Evolutionary conservation across 2,329 filamentous ascomycete species (phyloP).

Genomic region (Xenosphaeropsis pyriputrescens): DNA sequence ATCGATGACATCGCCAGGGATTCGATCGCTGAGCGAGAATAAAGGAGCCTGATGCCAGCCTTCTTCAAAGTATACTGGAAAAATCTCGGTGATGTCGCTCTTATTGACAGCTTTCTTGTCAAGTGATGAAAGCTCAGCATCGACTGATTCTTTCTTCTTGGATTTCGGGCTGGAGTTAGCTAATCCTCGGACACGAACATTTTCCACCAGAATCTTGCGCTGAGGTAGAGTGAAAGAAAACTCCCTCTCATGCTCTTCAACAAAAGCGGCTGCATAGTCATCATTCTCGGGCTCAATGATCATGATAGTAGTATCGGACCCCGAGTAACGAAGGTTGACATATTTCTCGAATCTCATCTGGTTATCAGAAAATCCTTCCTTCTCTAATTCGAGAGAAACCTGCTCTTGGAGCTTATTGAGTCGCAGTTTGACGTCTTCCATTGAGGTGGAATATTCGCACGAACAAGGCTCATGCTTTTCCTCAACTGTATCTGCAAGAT

Average conservation of each 20-base stretch:
- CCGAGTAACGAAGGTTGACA: slow-evolving; percentile 79
- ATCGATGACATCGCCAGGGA: slow-evolving; percentile 52
- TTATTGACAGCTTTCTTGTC: slow-evolving; percentile 38
- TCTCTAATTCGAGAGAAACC: slow-evolving; percentile 48
- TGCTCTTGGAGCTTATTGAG: slow-evolving; percentile 64
- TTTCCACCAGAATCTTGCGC: slow-evolving; percentile 74
- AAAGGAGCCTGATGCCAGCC: slow-evolving; percentile 5
- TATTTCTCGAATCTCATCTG: slow-evolving; percentile 81
- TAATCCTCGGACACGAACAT: slow-evolving; percentile 78
- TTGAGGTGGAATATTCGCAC: slow-evolving; percentile 33
- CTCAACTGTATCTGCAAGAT: slow-evolving; percentile 77
- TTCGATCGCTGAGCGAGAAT: slow-evolving; percentile 46
- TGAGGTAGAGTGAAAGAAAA: slow-evolving; percentile 78
- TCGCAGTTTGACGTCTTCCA: slow-evolving; percentile 46
- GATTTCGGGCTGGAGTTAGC: slow-evolving; percentile 77
- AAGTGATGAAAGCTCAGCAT: slow-evolving; percentile 60
- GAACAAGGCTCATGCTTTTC: slow-evolving; percentile 67
- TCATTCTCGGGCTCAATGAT: slow-evolving; percentile 58
- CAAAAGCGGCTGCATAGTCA: slow-evolving; percentile 61
- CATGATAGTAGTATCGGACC: slow-evolving; percentile 81
- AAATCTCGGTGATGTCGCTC: slow-evolving; percentile 5
- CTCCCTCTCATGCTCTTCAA: slow-evolving; percentile 74
- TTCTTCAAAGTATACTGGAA: neutral
- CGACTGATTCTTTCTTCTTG: slow-evolving; percentile 65
- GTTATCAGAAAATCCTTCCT: slow-evolving; percentile 61